Conservation (phyloP, 345 rosid genomes). For the Toxicodendron radicans region DNA sequence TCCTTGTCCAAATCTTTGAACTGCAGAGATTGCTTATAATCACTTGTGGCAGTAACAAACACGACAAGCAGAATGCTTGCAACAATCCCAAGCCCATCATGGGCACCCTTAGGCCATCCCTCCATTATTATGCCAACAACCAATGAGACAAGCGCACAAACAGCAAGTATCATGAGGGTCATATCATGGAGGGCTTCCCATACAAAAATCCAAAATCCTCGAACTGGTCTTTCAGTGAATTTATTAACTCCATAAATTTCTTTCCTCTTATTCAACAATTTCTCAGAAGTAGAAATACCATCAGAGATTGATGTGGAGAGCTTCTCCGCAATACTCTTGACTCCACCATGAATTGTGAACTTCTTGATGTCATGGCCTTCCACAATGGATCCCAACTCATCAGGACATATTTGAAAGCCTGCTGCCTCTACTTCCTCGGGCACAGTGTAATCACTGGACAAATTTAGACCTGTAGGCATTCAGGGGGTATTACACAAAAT, state of each 20-base stretch:
- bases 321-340: conserved; percentile 59
- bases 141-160: conserved; percentile 62
- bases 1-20: conserved; percentile 68
- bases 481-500: conserved; percentile 25
- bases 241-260: conserved; percentile 74
- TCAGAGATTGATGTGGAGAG: conserved; percentile 56
- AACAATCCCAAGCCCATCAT: conserved; percentile 75
- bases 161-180: conserved; percentile 67
- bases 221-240: conserved; percentile 70
- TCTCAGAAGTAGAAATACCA: conserved; percentile 58
- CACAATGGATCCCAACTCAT: conserved; percentile 79
- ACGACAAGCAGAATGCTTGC: conserved; percentile 68
- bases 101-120: conserved; percentile 80
- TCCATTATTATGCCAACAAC: conserved; percentile 65
- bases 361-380: conserved; percentile 87
- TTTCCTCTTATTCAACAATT: conserved; percentile 47
- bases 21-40: conserved; percentile 66
- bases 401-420: conserved; percentile 86
- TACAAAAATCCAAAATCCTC: conserved; percentile 79
- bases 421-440: conserved; percentile 73
- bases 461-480: conserved; percentile 51
- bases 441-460: conserved; percentile 64
- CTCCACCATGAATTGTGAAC: conserved; percentile 71
- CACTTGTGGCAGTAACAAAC: conserved; percentile 70
- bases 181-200: conserved; percentile 71